phyloP scores from a whole-genome alignment of 1,284 basidiomycete species.

The Trametes hirsuta region DNA sequence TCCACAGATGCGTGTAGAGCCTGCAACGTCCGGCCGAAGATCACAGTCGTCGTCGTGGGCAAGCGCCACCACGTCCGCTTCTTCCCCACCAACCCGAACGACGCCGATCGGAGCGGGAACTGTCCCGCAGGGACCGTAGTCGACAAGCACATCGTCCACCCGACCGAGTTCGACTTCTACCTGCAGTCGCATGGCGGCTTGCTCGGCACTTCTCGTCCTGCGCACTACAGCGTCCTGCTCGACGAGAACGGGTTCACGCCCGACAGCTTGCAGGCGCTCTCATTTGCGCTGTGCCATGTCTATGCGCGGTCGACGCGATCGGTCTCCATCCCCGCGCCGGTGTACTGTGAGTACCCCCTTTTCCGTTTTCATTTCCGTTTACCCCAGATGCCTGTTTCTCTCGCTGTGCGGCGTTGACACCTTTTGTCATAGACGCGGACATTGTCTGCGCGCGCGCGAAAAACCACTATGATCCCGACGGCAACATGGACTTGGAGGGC shows the following conservation, averaged over 20 bases:
- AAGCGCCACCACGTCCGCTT: constrained; percentile 81
- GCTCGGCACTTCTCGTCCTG: constrained; percentile 52
- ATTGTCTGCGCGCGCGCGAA: constrained; percentile 82
- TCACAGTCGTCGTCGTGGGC: constrained; percentile 77
- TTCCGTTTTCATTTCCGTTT: too few relatives aligned
- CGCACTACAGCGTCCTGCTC: constrained; percentile 70
- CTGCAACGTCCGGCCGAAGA: constrained; percentile 56
- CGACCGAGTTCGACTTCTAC: constrained; percentile 82
- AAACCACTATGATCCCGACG: constrained; percentile 75
- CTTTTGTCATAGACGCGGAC: constrained; percentile 64
- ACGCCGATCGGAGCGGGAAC: constrained; percentile 70
- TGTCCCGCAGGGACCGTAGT: constrained; percentile 78
- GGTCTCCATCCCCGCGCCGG: constrained; percentile 82
- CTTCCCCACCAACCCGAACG: constrained; percentile 58
- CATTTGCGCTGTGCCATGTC: constrained; percentile 79
- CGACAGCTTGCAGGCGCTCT: constrained; percentile 69
- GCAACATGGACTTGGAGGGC: constrained; percentile 56
- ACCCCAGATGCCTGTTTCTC: background rate
- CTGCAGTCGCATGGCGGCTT: constrained; percentile 74
- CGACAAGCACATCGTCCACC: constrained; percentile 70
- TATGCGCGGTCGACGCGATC: constrained; percentile 83
- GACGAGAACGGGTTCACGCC: constrained; percentile 65
- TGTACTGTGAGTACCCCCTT: constrained; percentile 64
- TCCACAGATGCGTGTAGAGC: constrained; percentile 59
- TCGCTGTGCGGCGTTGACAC: background rate